Evolutionary conservation across 2,329 filamentous ascomycete species (phyloP).

Genomic region (Trichoderma sp.): DNA sequence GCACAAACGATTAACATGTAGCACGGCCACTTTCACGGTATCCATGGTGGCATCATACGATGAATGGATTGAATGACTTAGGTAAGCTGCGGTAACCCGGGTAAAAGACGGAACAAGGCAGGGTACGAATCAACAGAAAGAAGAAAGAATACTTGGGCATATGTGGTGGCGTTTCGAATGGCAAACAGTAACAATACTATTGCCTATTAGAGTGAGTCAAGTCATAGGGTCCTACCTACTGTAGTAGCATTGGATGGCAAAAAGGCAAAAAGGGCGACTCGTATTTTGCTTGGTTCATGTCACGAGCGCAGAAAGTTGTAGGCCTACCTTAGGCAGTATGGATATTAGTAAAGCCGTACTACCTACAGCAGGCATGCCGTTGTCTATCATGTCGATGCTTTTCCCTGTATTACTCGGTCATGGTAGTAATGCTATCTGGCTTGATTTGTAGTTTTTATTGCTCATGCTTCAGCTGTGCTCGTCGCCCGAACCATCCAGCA

Average conservation of each 20-base stretch:
- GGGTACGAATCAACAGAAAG: neutral
- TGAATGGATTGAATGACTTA: neutral
- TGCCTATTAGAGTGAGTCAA: neutral
- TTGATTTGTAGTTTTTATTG: neutral
- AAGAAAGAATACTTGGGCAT: neutral
- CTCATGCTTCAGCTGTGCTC: neutral
- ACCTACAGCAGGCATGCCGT: too few relatives aligned
- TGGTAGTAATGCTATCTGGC: neutral
- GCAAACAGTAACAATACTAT: neutral
- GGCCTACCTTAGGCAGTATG: too few relatives aligned
- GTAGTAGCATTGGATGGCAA: neutral
- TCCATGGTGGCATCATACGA: neutral
- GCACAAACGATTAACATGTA: neutral
- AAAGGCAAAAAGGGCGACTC: slow-evolving; percentile 14
- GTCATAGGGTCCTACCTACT: neutral
- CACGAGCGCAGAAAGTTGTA: neutral
- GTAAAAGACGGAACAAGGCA: neutral
- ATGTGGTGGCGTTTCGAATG: neutral
- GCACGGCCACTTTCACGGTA: neutral
- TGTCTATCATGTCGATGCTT: neutral
- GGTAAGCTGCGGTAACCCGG: neutral
- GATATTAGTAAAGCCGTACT: neutral
- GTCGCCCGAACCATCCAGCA: neutral
- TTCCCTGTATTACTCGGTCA: neutral
- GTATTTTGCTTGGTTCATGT: neutral